These are phyloP conservation scores for Sporothrix curviconia DNA, from an alignment of 2,329 filamentous ascomycete genomes.

Conservation along the genomic window DNA sequence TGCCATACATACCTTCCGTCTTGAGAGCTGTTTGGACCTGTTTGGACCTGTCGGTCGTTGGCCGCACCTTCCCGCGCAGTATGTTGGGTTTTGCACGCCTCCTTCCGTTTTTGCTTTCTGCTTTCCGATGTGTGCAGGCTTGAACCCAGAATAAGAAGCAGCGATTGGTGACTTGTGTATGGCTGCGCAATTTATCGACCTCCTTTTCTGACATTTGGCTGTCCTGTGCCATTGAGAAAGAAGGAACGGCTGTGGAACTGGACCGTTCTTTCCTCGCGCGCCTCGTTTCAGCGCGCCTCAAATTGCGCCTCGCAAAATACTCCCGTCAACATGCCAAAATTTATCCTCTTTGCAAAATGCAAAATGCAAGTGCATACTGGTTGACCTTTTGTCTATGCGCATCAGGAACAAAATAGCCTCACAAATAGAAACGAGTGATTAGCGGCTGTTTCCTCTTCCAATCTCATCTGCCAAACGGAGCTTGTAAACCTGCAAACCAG, in stretches of 20 bases:
- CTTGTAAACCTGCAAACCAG: too few relatives aligned
- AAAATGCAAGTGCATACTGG: too few relatives aligned
- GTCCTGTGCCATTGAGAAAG: too few relatives aligned
- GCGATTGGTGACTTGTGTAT: background rate
- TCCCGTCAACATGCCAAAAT: background rate
- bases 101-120: background rate
- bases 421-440: too few relatives aligned
- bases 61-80: slow-evolving; percentile 1
- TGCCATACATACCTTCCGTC: slow-evolving; percentile 1
- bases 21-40: slow-evolving; percentile 1
- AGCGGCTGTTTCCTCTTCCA: too few relatives aligned
- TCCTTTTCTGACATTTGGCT: too few relatives aligned
- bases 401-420: too few relatives aligned
- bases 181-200: background rate
- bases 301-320: background rate
- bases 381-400: too few relatives aligned
- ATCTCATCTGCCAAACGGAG: too few relatives aligned
- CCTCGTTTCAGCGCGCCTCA: background rate
- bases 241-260: background rate
- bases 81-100: background rate
- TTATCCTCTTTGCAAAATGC: too few relatives aligned
- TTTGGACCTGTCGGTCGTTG: too few relatives aligned
- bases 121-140: too few relatives aligned
- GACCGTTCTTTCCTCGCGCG: slow-evolving; percentile 3
- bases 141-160: background rate